Evolutionary conservation across 352 stramenopile genomes (phyloP).

Genomic region (Globisporangium lucens): DNA sequence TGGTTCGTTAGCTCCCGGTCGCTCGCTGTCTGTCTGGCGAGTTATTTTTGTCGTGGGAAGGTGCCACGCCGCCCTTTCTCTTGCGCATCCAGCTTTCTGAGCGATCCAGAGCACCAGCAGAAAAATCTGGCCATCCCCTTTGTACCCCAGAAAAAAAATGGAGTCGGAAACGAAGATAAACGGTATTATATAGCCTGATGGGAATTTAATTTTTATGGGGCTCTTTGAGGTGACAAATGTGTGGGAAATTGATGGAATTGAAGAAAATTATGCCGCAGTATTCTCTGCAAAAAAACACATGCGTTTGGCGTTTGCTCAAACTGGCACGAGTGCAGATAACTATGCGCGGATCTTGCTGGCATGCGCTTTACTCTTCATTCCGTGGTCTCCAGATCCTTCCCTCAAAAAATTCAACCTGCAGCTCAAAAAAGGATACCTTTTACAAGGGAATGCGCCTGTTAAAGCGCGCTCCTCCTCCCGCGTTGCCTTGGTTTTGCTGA

Average conservation of each 20-base stretch:
- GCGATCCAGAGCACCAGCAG: neutral
- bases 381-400: neutral
- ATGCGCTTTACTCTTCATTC: neutral
- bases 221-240: neutral
- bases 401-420: neutral
- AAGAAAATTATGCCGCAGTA: neutral
- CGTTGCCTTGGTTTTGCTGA: neutral
- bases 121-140: slow-evolving; percentile 4
- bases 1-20: neutral
- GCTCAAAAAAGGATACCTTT: neutral
- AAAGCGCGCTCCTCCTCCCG: neutral
- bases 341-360: slow-evolving; percentile 6
- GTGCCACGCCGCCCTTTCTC: neutral
- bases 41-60: slow-evolving; percentile 3
- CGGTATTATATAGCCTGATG: neutral
- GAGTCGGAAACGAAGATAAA: neutral
- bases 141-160: neutral
- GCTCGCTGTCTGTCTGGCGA: neutral
- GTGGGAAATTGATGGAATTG: neutral
- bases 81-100: neutral
- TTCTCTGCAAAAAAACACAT: neutral
- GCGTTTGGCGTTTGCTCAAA: neutral
- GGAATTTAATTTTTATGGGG: neutral
- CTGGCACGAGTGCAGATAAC: neutral
- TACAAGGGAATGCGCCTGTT: neutral